Evolutionary conservation across 257 asterid genomes (phyloP).

Genomic region (Forsythia viridissima): DNA sequence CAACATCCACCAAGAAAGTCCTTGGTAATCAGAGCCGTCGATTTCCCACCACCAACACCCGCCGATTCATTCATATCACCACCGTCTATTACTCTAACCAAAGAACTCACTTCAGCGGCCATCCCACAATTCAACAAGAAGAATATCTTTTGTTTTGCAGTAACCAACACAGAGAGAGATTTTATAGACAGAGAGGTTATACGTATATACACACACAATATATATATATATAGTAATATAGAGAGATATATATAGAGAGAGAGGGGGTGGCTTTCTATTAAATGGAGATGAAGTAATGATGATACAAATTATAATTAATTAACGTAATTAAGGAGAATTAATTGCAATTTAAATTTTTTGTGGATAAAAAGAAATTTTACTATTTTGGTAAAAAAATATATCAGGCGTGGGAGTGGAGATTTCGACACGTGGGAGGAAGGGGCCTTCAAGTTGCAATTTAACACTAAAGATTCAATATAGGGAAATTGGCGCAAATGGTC

Average conservation of each 20-base stretch:
- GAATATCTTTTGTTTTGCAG: neutral
- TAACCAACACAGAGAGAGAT: neutral
- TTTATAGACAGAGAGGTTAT: neutral
- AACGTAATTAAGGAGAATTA: neutral
- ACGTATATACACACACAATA: neutral
- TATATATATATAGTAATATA: too few relatives aligned
- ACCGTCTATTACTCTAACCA: conserved; percentile 58
- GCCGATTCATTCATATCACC: conserved; percentile 39
- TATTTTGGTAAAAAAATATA: neutral
- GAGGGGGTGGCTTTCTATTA: neutral
- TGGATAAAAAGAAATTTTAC: neutral
- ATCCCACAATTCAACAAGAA: conserved; percentile 26
- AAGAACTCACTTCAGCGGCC: conserved; percentile 75
- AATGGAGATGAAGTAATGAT: neutral
- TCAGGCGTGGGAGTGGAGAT: neutral
- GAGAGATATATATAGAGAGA: neutral
- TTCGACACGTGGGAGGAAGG: neutral
- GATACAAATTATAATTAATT: neutral
- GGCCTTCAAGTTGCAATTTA: conserved; percentile 25
- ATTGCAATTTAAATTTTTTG: neutral
- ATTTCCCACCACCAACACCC: conserved; percentile 31
- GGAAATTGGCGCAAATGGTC: too few relatives aligned
- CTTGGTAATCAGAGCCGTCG: conserved; percentile 65
- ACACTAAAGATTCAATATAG: neutral
- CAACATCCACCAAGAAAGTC: conserved; percentile 76